Conservation (phyloP, 208 protist genomes). For the Trypanosoma theileri region DNA sequence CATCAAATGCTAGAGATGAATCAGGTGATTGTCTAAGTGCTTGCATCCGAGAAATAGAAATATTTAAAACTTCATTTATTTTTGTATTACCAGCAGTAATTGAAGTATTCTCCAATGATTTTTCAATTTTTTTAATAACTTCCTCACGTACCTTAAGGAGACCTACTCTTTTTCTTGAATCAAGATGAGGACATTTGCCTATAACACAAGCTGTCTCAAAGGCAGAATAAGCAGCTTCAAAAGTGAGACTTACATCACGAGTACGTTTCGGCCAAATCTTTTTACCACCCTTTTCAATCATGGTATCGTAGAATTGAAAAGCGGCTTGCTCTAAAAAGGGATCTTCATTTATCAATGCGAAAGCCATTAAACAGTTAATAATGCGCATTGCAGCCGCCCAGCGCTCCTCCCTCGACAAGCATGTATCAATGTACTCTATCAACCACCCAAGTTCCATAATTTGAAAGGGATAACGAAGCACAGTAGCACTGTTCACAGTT, state of each 20-base stretch:
- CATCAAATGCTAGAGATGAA: conserved; percentile 37
- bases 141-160: conserved; percentile 54
- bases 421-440: conserved; percentile 56
- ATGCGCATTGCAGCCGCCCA: conserved; percentile 44
- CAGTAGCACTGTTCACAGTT: conserved; percentile 47
- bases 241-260: conserved; percentile 38
- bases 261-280: conserved; percentile 29
- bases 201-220: conserved; percentile 67
- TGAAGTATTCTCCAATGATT: conserved; percentile 36
- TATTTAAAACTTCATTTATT: conserved; percentile 32
- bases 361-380: conserved; percentile 70
- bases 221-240: conserved; percentile 49
- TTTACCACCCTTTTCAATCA: conserved; percentile 33
- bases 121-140: conserved; percentile 45
- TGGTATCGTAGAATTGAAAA: conserved; percentile 33
- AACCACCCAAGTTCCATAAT: conserved; percentile 66
- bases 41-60: conserved; percentile 38
- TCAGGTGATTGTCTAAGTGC: conserved; percentile 44
- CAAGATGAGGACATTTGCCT: conserved; percentile 54
- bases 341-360: conserved; percentile 73
- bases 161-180: conserved; percentile 31
- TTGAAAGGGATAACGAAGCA: conserved; percentile 69
- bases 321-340: conserved; percentile 73
- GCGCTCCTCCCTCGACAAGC: conserved; percentile 38
- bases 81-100: conserved; percentile 30